These are phyloP conservation scores for Mycena olivaceomarginata DNA, from an alignment of 768 basidiomycete species.

Conservation along the genomic window DNA sequence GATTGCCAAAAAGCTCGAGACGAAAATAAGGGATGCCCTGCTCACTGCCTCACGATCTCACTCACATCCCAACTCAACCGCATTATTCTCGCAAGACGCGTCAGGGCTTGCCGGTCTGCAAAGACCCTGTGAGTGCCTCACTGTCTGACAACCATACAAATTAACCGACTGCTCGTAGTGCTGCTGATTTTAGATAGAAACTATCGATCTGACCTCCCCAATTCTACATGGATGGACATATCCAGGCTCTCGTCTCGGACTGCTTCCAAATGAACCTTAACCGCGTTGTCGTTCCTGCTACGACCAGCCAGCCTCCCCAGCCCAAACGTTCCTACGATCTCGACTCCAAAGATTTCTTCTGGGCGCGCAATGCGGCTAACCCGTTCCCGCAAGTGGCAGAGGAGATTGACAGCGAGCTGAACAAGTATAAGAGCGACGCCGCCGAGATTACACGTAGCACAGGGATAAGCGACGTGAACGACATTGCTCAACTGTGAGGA, in stretches of 20 bases:
- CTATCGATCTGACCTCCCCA: slow-evolving; percentile 94
- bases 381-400: slow-evolving; percentile 99
- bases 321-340: slow-evolving; percentile 90
- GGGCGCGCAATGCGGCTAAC: slow-evolving; percentile 96
- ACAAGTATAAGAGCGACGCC: slow-evolving; percentile 95
- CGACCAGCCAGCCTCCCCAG: slow-evolving; percentile 67
- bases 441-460: slow-evolving; percentile 98
- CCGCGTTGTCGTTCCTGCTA: slow-evolving; percentile 88
- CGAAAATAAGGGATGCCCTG: slow-evolving; percentile 91
- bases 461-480: slow-evolving; percentile 96
- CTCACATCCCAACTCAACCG: slow-evolving; percentile 62
- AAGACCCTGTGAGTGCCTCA: slow-evolving; percentile 81
- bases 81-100: slow-evolving; percentile 87
- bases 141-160: slow-evolving; percentile 18
- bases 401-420: slow-evolving; percentile 95
- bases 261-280: slow-evolving; percentile 98
- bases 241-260: slow-evolving; percentile 98
- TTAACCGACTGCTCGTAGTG: slow-evolving; percentile 69
- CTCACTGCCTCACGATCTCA: slow-evolving; percentile 81
- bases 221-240: slow-evolving; percentile 99
- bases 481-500: slow-evolving; percentile 93
- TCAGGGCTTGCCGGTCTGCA: slow-evolving; percentile 91
- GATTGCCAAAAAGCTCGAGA: slow-evolving; percentile 97
- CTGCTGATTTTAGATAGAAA: slow-evolving; percentile 96
- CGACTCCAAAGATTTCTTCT: slow-evolving; percentile 99